Evolutionary conservation across 2,329 filamentous ascomycete genomes (phyloP).

Genomic region (Fusarium veterinarium): DNA sequence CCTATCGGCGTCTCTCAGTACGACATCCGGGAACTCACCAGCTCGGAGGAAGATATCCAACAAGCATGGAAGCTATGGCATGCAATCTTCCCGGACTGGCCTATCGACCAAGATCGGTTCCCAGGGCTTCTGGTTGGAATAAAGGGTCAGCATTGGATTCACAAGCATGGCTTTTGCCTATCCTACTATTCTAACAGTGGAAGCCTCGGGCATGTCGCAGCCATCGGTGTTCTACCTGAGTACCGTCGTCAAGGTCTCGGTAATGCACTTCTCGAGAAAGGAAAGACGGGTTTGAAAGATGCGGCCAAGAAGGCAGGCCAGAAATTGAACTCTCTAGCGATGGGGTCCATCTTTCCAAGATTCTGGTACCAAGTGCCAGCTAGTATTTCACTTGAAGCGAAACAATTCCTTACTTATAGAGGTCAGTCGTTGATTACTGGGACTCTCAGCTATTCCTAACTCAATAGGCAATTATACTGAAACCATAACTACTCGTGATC

Average conservation of each 20-base stretch:
- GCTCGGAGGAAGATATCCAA: slow-evolving; percentile 27
- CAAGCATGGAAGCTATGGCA: slow-evolving; percentile 39
- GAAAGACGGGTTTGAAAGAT: neutral
- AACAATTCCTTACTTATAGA: slow-evolving; percentile 32
- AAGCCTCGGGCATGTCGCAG: slow-evolving; percentile 24
- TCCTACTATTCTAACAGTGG: slow-evolving; percentile 12
- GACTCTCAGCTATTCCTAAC: neutral
- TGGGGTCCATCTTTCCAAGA: slow-evolving; percentile 36
- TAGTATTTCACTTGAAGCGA: neutral
- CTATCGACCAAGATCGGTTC: slow-evolving; percentile 18
- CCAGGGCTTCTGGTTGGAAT: slow-evolving; percentile 7
- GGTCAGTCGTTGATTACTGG: slow-evolving; percentile 2
- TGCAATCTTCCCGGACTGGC: slow-evolving; percentile 36
- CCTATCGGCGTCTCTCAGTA: neutral
- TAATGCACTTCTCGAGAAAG: slow-evolving; percentile 22
- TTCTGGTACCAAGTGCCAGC: slow-evolving; percentile 41
- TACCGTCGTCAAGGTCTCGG: slow-evolving; percentile 36
- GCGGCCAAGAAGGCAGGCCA: neutral
- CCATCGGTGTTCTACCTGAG: slow-evolving; percentile 34
- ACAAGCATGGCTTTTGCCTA: slow-evolving; percentile 35
- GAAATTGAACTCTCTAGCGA: slow-evolving; percentile 24
- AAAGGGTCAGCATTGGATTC: slow-evolving; percentile 22
- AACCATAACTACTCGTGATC: slow-evolving; percentile 6
- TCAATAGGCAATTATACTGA: slow-evolving; percentile 17
- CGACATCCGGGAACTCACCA: slow-evolving; percentile 20